phyloP scores from a whole-genome alignment of 805 yeast genomes.

The Kluyveromyces wickerhamii region DNA sequence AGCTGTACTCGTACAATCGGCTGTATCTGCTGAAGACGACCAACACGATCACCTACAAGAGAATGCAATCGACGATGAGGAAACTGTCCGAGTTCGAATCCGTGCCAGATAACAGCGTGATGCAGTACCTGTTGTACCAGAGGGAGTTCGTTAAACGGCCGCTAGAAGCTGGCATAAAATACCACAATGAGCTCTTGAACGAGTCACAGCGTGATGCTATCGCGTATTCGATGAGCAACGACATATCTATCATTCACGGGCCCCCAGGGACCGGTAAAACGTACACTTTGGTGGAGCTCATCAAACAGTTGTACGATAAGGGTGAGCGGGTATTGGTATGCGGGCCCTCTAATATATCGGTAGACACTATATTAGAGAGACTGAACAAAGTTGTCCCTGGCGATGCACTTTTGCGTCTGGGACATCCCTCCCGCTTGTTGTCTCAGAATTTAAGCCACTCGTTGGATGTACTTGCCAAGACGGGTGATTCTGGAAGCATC shows the following conservation, averaged over 20 bases:
- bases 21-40: constrained; percentile 37
- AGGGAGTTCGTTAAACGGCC: constrained; percentile 13
- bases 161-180: constrained; percentile 7
- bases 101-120: constrained; percentile 30
- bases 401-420: constrained; percentile 63
- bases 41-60: constrained; percentile 62
- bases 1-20: constrained; percentile 27
- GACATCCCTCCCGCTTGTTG: constrained; percentile 86
- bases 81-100: constrained; percentile 46
- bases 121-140: constrained; percentile 40
- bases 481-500: constrained; percentile 50
- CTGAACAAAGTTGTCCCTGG: constrained; percentile 39
- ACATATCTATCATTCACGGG: constrained; percentile 57
- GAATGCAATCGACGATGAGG: constrained; percentile 73
- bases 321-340: constrained; percentile 69
- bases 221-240: constrained; percentile 51
- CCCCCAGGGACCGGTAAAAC: constrained; percentile 84
- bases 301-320: constrained; percentile 55
- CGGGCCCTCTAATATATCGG: constrained; percentile 90
- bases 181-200: constrained; percentile 33
- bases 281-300: constrained; percentile 72
- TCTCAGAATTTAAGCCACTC: constrained; percentile 60
- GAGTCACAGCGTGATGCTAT: constrained; percentile 70
- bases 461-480: constrained; percentile 60
- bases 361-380: constrained; percentile 84